Percentiles rank a stretch among this genome's conserved stretches.
These are phyloP conservation scores for Striga hermonthica DNA, from an alignment of 305 asterid genomes.

Conservation along the genomic window DNA sequence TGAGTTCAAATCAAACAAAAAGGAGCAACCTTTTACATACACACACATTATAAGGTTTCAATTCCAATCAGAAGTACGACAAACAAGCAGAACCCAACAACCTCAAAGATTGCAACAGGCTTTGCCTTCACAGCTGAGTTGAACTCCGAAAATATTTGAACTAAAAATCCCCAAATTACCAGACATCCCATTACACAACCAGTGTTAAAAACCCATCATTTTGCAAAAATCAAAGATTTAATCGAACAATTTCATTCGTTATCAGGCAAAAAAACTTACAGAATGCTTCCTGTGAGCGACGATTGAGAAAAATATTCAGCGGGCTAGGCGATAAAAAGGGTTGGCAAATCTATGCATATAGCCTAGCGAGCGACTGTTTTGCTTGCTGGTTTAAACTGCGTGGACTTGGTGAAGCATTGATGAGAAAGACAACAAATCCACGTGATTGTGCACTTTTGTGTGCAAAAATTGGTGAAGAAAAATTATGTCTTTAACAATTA, in stretches of 20 bases:
- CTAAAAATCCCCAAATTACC: not conserved
- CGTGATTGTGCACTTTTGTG: too few relatives aligned
- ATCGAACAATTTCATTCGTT: not conserved
- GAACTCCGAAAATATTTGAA: not conserved
- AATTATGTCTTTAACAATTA: too few relatives aligned
- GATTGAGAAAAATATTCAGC: not conserved
- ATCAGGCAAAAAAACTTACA: not conserved
- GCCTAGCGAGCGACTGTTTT: not conserved
- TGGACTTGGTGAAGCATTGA: not conserved
- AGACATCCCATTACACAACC: not conserved
- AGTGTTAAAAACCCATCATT: not conserved
- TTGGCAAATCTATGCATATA: too few relatives aligned
- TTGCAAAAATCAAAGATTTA: not conserved
- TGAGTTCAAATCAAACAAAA: not conserved
- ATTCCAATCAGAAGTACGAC: not conserved
- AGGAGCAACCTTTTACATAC: not conserved
- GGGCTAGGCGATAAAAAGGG: not conserved
- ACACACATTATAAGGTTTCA: not conserved
- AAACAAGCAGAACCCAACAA: too few relatives aligned
- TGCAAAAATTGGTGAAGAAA: too few relatives aligned
- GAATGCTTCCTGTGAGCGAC: not conserved
- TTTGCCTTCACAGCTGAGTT: not conserved
- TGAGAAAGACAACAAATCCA: not conserved
- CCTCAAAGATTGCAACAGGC: not conserved
- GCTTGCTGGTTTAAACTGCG: not conserved